Base-by-base conservation (phyloP, 2,329 filamentous ascomycete species). In the Penicillium sp. region DNA sequence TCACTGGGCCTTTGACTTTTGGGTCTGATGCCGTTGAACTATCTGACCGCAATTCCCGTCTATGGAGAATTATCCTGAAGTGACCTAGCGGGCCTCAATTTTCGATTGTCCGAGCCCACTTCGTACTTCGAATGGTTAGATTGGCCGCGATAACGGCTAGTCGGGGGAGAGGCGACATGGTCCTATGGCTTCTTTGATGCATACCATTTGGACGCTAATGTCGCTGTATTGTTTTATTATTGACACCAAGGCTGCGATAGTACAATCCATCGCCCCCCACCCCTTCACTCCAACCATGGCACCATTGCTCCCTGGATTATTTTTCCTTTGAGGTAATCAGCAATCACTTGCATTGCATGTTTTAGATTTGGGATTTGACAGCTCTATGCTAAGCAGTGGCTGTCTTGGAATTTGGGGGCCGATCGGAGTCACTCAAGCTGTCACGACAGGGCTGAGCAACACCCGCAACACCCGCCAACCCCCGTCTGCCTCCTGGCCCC, bases 41-140 rank as follows among this genome's bases (percentile, higher is more conserved):
- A 40, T 53, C 52, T 61, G 57, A 60, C 59, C 57, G 59, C 59
- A 61, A 60, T 27, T 60, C 47, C 41, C 34, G 43, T 24, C 21
- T 29, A 46, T 51, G 39, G 52, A 46, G 51, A 59, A 46, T 48
- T 48, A 29, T 54, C 56, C 50, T 45, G 29, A 54, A 52, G 37
- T 23, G 50, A 41, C 44, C 46, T 51, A 55, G 56, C 51, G 51
- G 50, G 49, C 21, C 54, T 52, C 49, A 55, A 49, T 44, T 49
- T 59, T 57, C 27, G 51, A 61, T 48, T 32, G 8, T 23, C 15
- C 12, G 8, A 17, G 24, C 40, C 50, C 51, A 50, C 48, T 46
- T 24, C 13, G 7, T 4, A n/a, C 6, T 8, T 17, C 4, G 15
- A 8, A 26, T 40, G 23, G 36, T 26, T 37, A 42, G 39, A 21